Evolutionary conservation across 2,329 filamentous ascomycete species (phyloP).

Genomic region (Fusarium sp.): DNA sequence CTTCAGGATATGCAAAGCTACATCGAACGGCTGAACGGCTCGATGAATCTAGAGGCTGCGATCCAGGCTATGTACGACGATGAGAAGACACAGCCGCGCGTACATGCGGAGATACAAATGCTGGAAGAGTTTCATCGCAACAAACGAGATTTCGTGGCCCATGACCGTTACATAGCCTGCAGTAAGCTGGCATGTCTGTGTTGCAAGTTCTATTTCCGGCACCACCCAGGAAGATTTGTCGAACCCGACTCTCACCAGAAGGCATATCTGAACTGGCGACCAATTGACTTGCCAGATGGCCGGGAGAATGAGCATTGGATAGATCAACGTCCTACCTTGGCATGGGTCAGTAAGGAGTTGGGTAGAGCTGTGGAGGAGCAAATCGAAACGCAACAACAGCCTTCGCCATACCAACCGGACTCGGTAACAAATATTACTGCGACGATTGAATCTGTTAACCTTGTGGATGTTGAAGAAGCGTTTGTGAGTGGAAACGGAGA

Average conservation of each 20-base stretch:
- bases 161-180: constrained; percentile 58
- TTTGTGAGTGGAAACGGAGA: not conserved
- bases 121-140: constrained; percentile 56
- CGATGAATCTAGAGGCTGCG: constrained; percentile 1
- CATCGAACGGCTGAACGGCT: constrained; percentile 7
- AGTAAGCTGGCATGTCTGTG: constrained; percentile 63
- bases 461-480: constrained; percentile 10
- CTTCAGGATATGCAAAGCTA: constrained; percentile 5
- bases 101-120: constrained; percentile 42
- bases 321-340: constrained; percentile 22
- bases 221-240: constrained; percentile 49
- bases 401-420: constrained; percentile 17
- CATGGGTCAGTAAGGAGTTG: constrained; percentile 19
- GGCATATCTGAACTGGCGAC: constrained; percentile 54
- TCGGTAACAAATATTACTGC: constrained; percentile 31
- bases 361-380: constrained; percentile 7
- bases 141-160: constrained; percentile 47
- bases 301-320: constrained; percentile 8
- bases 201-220: constrained; percentile 56
- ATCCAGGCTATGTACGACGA: constrained; percentile 23
- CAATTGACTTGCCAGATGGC: constrained; percentile 14
- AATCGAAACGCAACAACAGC: constrained; percentile 1
- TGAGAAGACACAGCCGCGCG: constrained; percentile 39
- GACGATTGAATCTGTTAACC: not conserved
- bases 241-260: constrained; percentile 52